Evolutionary conservation across 1,284 basidiomycete genomes (phyloP).

Genomic region (Ustilago lituana): DNA sequence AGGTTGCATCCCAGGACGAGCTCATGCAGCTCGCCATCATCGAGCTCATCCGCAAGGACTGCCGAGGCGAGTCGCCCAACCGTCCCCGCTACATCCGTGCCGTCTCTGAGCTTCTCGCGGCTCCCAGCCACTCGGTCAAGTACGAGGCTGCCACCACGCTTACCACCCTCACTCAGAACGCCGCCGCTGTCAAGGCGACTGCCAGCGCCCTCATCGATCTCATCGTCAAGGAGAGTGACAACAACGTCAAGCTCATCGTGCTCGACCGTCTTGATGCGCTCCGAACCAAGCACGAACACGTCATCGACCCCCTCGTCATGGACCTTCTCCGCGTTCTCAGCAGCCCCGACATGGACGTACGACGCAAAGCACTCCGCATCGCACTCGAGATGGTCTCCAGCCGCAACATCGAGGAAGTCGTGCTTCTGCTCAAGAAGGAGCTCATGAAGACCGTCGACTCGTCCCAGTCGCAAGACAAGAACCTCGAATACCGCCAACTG

Average conservation of each 20-base stretch:
- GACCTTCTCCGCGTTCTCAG: slow-evolving; percentile 91
- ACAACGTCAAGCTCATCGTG: slow-evolving; percentile 99
- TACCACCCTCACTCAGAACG: slow-evolving; percentile 93
- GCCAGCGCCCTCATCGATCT: slow-evolving; percentile 89
- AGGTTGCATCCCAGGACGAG: slow-evolving; percentile 86
- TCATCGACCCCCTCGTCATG: slow-evolving; percentile 92
- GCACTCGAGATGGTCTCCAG: slow-evolving; percentile 93
- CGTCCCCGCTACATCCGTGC: slow-evolving; percentile 84
- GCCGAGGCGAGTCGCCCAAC: slow-evolving; percentile 76
- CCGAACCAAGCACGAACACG: slow-evolving; percentile 86
- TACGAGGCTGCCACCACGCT: slow-evolving; percentile 97
- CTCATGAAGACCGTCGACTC: slow-evolving; percentile 78
- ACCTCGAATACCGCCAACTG: slow-evolving; percentile 90
- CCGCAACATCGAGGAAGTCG: slow-evolving; percentile 97
- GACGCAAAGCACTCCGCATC: slow-evolving; percentile 88
- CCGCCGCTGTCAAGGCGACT: slow-evolving; percentile 94
- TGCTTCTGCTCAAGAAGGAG: slow-evolving; percentile 96
- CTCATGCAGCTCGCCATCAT: slow-evolving; percentile 95
- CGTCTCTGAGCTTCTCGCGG: slow-evolving; percentile 93
- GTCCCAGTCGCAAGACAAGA: slow-evolving; percentile 72
- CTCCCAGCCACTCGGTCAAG: slow-evolving; percentile 91
- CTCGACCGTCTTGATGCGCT: slow-evolving; percentile 89
- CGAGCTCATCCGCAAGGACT: slow-evolving; percentile 91
- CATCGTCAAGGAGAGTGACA: slow-evolving; percentile 94
- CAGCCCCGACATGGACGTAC: slow-evolving; percentile 95